Conservation (phyloP, 306 rosid genomes). For the Pyrus betulifolia region DNA sequence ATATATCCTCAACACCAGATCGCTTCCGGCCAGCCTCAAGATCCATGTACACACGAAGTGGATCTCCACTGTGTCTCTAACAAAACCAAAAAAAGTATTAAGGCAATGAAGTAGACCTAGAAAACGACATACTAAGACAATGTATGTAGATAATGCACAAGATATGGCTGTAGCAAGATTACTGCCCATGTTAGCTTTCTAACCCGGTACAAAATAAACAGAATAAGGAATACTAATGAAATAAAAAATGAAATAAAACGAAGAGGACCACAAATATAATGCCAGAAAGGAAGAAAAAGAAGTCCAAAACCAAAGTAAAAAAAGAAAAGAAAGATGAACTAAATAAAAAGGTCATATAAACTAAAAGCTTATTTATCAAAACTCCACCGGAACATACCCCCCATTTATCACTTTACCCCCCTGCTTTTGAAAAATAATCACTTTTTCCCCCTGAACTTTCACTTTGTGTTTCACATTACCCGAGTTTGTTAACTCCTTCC, state of each 20-base stretch:
- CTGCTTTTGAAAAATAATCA: not conserved
- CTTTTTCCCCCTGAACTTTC: not conserved
- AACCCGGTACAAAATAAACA: not conserved
- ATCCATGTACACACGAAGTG: conserved; percentile 83
- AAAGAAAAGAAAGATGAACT: not conserved
- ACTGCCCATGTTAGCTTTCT: not conserved
- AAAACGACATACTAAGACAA: not conserved
- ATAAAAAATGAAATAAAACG: not conserved
- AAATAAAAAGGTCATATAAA: not conserved
- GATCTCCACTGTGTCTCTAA: conserved; percentile 67
- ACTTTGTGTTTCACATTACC: not conserved
- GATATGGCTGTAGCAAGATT: not conserved
- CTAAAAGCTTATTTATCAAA: not conserved
- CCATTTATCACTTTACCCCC: not conserved
- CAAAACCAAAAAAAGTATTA: conserved; percentile 4
- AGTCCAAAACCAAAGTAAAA: not conserved
- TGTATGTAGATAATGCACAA: not conserved
- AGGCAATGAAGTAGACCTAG: conserved; percentile 14
- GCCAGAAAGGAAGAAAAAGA: not conserved
- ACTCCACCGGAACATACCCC: not conserved
- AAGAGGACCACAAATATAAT: not conserved
- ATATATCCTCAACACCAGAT: conserved; percentile 76
- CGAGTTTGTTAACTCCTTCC: no score
- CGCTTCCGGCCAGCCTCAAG: conserved; percentile 79
- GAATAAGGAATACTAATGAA: no score